Evolutionary conservation across 768 basidiomycete species (phyloP).

Genomic region (Suillus cothurnatus): DNA sequence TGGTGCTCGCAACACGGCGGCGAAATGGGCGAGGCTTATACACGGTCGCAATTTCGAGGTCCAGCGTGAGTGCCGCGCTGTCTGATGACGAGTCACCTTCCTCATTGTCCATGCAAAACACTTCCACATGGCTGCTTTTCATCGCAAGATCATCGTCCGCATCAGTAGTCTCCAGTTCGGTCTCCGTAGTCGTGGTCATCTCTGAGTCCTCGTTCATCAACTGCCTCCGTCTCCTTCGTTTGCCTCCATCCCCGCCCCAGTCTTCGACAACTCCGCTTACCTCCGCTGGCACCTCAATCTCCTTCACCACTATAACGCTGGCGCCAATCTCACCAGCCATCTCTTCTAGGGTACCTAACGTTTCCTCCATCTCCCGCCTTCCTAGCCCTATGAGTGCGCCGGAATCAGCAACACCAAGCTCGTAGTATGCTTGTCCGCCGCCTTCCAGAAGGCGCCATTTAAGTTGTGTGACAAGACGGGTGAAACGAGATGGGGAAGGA

Average conservation of each 20-base stretch:
- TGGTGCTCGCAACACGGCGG: conserved; percentile 38
- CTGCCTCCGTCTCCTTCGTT: conserved; percentile 37
- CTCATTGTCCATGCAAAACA: conserved; percentile 53
- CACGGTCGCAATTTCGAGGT: conserved; percentile 70
- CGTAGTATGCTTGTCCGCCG: conserved; percentile 82
- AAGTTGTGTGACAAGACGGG: conserved; percentile 89
- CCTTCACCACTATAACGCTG: conserved; percentile 87
- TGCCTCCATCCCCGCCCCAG: conserved; percentile 34
- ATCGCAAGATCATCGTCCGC: conserved; percentile 29
- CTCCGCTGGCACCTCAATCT: conserved; percentile 73
- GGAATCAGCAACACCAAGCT: conserved; percentile 83
- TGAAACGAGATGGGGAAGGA: conserved; percentile 75
- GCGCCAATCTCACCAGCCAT: conserved; percentile 97
- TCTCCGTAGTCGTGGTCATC: conserved; percentile 40
- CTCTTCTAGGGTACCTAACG: conserved; percentile 83
- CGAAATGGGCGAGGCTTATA: conserved; percentile 73
- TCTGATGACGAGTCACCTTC: conserved; percentile 36
- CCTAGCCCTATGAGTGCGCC: conserved; percentile 84
- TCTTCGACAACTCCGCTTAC: conserved; percentile 40
- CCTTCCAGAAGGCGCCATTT: conserved; percentile 93
- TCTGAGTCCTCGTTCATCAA: conserved; percentile 30
- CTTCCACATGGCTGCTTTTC: conserved; percentile 26
- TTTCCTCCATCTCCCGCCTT: conserved; percentile 72
- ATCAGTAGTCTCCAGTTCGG: conserved; percentile 39
- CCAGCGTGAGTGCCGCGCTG: conserved; percentile 42